A percentile compares a stretch with the other conserved stretches of the same genome.
Conservation (phyloP, 306 rosid genomes). For the Cyclanthera cordifolia region DNA sequence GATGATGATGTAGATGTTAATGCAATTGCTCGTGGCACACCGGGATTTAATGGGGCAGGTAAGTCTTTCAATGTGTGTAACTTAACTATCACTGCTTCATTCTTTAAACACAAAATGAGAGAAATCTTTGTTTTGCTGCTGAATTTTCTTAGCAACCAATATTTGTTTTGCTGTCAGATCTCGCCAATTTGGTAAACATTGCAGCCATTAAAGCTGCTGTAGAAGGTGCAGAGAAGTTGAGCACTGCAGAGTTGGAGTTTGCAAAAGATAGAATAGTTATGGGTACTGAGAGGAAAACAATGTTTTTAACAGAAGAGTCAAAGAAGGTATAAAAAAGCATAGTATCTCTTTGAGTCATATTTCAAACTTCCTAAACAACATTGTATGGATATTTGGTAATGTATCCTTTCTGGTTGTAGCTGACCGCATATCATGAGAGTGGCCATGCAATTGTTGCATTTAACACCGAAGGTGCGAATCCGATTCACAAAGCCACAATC, state of each 20-base stretch:
- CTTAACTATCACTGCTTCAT: too few species aligned
- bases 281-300: slow-evolving; percentile 96
- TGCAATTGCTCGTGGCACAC: slow-evolving; percentile 88
- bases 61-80: too few species aligned
- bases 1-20: slow-evolving; percentile 73
- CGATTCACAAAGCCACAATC: slow-evolving; percentile 94
- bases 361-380: too few species aligned
- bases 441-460: slow-evolving; percentile 97
- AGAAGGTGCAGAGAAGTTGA: slow-evolving; percentile 88
- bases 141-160: neutral
- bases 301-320: slow-evolving; percentile 81
- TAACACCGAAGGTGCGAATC: slow-evolving; percentile 89
- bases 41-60: slow-evolving; percentile 99
- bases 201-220: slow-evolving; percentile 99
- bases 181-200: slow-evolving; percentile 90
- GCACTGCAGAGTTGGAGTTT: slow-evolving; percentile 65
- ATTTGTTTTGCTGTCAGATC: slow-evolving; percentile 41
- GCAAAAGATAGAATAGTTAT: slow-evolving; percentile 92
- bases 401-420: slow-evolving; percentile 30
- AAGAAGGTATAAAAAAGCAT: slow-evolving; percentile 66
- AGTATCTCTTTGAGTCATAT: too few species aligned
- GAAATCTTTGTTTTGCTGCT: neutral
- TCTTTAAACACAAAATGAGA: neutral
- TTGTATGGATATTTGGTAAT: too few species aligned
- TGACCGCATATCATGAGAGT: slow-evolving; percentile 93